Evolutionary conservation across 331 rosid genomes (phyloP), one percentile per base, ranked within the genome.

Genomic region (Stylosanthes scabra): DNA sequence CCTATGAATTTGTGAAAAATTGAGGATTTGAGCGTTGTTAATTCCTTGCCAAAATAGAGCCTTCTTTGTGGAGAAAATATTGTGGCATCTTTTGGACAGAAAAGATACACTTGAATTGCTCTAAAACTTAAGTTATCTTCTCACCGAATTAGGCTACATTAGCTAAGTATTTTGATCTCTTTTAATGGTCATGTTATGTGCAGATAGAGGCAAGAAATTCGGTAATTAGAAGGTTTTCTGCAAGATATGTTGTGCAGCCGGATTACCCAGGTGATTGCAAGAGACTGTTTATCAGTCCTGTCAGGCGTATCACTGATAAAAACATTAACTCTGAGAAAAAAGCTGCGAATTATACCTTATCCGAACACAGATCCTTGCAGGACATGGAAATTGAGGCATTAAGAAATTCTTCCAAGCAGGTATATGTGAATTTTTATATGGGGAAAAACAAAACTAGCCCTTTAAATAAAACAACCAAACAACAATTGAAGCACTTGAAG

Each of bases 271-370:
- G 84, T 11, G 83, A 83, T 70, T 52, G 74, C 77, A 80, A 77
- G 79, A 74, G 84, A 77, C 85, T 86, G 55, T 82, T 79, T 63
- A 72, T 74, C 74, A 85, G 81, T 54, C 89, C 88, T 34, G 56
- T 68, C 47, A 59, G 55, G 25, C 66, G 49, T 16, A 57, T 28
- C 11, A 66, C 54, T 74, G 59, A 78, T 67, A 86, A 60, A 67
- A 65, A 63, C 55, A 80, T 65, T 62, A 63, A 65, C 64, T 56
- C 45, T 61, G 39, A 57, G 42, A 74, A 77, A 63, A 81, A 75
- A 75, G 58, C 58, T 73, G 62, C 78, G 12, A 50, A 59, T 60
- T 57, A 47, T 79, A 59, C 41, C 49, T 51, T 54, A 49, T 63
- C 78, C 45, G 86, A 74, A 66, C 60, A 74, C 62, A 68, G 65